Evolutionary conservation across 148 eudicot genomes (phyloP), one percentile per base, ranked within the genome.

Genomic region (Rhododendron mucronatum): DNA sequence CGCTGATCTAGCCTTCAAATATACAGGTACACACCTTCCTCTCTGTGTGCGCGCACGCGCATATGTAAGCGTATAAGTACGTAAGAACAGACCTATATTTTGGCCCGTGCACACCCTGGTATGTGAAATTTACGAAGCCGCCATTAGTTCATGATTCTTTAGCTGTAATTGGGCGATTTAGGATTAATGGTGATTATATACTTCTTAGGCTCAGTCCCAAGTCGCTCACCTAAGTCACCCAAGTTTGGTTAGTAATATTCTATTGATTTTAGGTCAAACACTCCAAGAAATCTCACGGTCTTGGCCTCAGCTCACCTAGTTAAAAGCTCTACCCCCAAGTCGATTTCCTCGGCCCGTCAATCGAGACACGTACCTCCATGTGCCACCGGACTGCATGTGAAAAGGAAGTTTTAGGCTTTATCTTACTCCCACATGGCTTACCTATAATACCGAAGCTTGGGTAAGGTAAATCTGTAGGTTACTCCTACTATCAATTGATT

Each of bases 1-100:
- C 83, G 91, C 98, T 23, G 97, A 93, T 92, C 88, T 97, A 53
- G 98, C 99, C 75, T 95, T 97, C 89, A 96, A 95, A 84, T 95
- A 89, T 89, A 92, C 98, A 11, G 96, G 99, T 96, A 88, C 45
- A 88, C 45, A 51, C 9, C 28, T 84, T 78, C 71, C 53, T n/a
- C 65, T 82, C 59, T 89, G 1, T 63, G 3, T 26, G 53, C n/a
- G 63, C 30, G 1, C 51, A 12, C 0, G 21, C 1, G n/a, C 20
- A 5, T 6, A 5, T 20, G n/a, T 44, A 67, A 33, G 45, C 44
- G 3, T 41, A 11, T 14, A 80, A 47, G 11, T 47, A 75, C 83
- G 48, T 41, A 33, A 23, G 73, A 4, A 81, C 1, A 15, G 5
- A 33, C 69, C 30, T 20, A 41, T 39, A 78, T 78, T 47, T 78